Percentiles rank a stretch among this genome's conserved stretches.
These are phyloP conservation scores for Balamuthia mandrillaris DNA, from an alignment of 208 protist genomes.

Conservation along the genomic window DNA sequence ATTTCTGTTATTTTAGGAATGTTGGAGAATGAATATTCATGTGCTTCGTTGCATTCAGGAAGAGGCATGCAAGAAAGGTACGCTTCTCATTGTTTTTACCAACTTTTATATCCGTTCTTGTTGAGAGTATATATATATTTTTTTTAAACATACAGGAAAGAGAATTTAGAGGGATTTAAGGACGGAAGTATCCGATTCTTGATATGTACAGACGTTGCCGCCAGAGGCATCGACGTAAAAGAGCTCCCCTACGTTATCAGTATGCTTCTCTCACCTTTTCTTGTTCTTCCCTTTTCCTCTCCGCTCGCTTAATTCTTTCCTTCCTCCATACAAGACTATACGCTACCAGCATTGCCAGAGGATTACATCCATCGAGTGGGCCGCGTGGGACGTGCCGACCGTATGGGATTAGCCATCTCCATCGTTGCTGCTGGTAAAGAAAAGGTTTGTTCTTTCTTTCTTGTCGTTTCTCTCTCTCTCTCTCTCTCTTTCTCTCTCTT, in stretches of 20 bases:
- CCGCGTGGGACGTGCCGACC: constrained; percentile 65
- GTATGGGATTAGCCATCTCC: constrained; percentile 66
- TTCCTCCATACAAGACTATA: constrained; percentile 48
- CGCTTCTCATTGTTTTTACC: not conserved
- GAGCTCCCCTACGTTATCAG: constrained; percentile 73
- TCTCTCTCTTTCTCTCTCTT: not conserved
- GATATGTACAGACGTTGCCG: constrained; percentile 77
- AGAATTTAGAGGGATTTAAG: constrained; percentile 66
- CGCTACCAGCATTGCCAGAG: constrained; percentile 69
- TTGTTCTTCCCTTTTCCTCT: not conserved
- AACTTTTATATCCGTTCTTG: not conserved
- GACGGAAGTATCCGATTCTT: constrained; percentile 71
- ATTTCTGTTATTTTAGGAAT: not conserved
- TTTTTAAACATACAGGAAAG: not conserved
- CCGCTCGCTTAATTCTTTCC: not conserved
- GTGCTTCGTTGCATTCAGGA: constrained; percentile 48
- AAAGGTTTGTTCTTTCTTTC: constrained; percentile 28
- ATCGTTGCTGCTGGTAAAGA: constrained; percentile 55
- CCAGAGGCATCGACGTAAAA: constrained; percentile 72
- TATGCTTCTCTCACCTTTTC: not conserved
- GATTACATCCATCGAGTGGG: constrained; percentile 77
- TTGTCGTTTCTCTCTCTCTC: no score
- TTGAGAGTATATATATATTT: not conserved
- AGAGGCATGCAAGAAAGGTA: not conserved
- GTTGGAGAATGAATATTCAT: constrained; percentile 51